Evolutionary conservation across 2,329 filamentous ascomycete species (phyloP), one percentile per base, ranked within the genome.

Genomic region (Arachnopeziza araneosa): DNA sequence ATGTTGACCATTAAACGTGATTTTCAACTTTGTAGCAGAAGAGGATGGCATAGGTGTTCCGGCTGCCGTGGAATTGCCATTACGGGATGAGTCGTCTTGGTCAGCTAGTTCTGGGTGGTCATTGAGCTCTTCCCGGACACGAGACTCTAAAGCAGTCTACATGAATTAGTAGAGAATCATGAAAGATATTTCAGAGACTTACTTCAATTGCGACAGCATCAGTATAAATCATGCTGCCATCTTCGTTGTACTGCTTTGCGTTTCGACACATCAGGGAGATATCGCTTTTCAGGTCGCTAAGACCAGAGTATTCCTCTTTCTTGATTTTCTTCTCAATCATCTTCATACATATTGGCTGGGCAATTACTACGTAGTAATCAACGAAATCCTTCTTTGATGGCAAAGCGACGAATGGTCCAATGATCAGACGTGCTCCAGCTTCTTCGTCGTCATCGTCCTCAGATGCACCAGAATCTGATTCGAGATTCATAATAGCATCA

Each of bases 201-300:
- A 96, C 92, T 83, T 96, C 90, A 75, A 99, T 97, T 58, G 89
- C 81, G 74, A 93, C 93, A 55, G 93, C 93, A 79, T 99, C 95
- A 70, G 90, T 84, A 77, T 93, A 98, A 57, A 99, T 83, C 69
- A 96, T 80, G 75, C 93, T 97, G 60, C 88, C 90, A 72, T 98
- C 95, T 75, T 99, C 96, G 71, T 99, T 99, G 80, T 96, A 99
- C 2, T 90, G 95, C 73, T 91, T 85, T 66, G 93, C 96, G 75
- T 99, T 99, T 72, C 83, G 86, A 74, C 93, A 95, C 75, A 99
- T 83, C 64, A 93, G 77, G 55, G 86, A 84, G 64, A 99, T 87
- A 71, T 99, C 96, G 66, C 84, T 85, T 58, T 86, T 83, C 81
- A 99, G 85, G 68, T 93, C 90, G 71, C 84, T 86, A 62, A 97